Evolutionary conservation across 257 asterid species (phyloP).

Genomic region (Nicotiana knightiana): DNA sequence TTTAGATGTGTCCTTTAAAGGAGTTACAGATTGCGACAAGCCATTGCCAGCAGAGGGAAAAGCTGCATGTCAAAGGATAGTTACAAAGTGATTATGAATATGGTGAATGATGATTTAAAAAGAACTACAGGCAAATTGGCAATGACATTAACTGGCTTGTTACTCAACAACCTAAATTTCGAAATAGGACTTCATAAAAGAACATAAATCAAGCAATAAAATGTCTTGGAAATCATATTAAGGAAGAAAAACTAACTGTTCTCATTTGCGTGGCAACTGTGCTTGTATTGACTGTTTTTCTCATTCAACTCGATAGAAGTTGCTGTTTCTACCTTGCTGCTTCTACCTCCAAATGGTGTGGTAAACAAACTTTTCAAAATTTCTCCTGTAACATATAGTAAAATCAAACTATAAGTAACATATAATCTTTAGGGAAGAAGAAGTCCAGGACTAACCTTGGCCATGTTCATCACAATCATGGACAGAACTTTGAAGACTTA

Average conservation of each 20-base stretch:
- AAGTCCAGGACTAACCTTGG: not conserved
- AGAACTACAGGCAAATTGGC: not conserved
- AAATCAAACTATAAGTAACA: not conserved
- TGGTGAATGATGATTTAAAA: not conserved
- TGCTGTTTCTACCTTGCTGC: not conserved
- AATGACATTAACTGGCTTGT: not conserved
- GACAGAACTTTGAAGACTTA: not conserved
- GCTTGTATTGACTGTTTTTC: constrained; percentile 12
- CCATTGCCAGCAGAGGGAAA: not conserved
- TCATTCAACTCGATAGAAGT: constrained; percentile 8
- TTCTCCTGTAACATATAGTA: constrained; percentile 25
- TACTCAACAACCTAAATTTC: not conserved
- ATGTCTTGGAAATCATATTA: not conserved
- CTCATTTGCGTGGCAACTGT: not conserved
- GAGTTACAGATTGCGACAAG: not conserved
- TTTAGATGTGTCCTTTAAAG: not conserved
- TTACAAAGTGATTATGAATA: not conserved
- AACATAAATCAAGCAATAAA: not conserved
- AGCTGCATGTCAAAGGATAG: not conserved
- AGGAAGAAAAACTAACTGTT: constrained; percentile 12
- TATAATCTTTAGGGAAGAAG: not conserved
- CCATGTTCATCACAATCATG: not conserved
- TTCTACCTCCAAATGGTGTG: constrained; percentile 10
- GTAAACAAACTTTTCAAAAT: constrained; percentile 27
- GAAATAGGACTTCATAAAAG: not conserved